Conservation (phyloP, 345 rosid genomes). For the Citrus cavaleriei region DNA sequence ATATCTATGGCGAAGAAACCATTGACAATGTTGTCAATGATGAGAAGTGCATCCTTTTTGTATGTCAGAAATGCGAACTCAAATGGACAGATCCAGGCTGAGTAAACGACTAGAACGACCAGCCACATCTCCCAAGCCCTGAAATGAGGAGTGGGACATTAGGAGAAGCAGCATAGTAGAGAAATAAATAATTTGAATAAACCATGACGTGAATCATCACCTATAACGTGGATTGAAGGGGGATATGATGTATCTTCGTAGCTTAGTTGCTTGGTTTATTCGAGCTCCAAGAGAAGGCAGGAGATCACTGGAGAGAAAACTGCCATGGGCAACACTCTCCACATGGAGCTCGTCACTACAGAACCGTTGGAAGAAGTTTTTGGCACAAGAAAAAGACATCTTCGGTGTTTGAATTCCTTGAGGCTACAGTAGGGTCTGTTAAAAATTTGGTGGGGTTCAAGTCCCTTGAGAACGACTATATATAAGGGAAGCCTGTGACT, state of each 20-base stretch:
- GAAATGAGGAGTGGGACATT: slow-evolving; percentile 41
- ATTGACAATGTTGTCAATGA: slow-evolving; percentile 71
- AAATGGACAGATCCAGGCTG: slow-evolving; percentile 95
- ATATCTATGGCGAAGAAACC: slow-evolving; percentile 92
- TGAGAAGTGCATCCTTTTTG: slow-evolving; percentile 62
- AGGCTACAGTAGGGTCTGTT: slow-evolving; percentile 18
- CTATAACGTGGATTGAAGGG: slow-evolving; percentile 74
- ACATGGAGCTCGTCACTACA: slow-evolving; percentile 59
- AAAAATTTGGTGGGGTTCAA: slow-evolving; percentile 20
- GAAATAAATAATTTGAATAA: slow-evolving; percentile 11
- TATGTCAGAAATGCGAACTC: slow-evolving; percentile 72
- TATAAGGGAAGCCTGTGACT: slow-evolving; percentile 42
- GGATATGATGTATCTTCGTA: slow-evolving; percentile 69
- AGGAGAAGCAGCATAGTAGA: slow-evolving; percentile 22
- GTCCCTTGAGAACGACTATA: slow-evolving; percentile 39
- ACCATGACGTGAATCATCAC: slow-evolving; percentile 32
- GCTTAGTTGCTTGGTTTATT: slow-evolving; percentile 78
- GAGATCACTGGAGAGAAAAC: slow-evolving; percentile 76
- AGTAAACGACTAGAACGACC: slow-evolving; percentile 77
- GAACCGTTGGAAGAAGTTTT: slow-evolving; percentile 76
- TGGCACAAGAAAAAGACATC: slow-evolving; percentile 55
- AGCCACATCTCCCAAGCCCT: slow-evolving; percentile 99
- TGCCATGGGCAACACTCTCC: slow-evolving; percentile 41
- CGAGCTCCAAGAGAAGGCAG: slow-evolving; percentile 94
- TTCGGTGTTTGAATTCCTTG: slow-evolving; percentile 14